phyloP scores from a whole-genome alignment of 495 filamentous ascomycete species.

The Talaromyces liani region DNA sequence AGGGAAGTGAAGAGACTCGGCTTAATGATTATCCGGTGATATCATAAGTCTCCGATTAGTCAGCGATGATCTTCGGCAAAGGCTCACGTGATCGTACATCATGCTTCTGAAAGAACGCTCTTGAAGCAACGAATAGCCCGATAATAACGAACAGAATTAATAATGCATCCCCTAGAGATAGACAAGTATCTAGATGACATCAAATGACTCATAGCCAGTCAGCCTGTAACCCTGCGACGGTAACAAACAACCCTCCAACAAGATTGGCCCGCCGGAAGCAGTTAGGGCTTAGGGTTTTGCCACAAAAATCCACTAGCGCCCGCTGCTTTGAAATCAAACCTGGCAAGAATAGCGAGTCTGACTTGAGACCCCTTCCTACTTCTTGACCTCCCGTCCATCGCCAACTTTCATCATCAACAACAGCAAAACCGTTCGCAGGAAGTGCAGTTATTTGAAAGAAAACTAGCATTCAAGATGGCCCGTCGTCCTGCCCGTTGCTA shows the following conservation, averaged over 20 bases:
- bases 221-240: neutral
- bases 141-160: neutral
- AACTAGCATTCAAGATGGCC: constrained; percentile 79
- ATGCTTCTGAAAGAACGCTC: neutral
- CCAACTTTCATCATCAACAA: constrained; percentile 3
- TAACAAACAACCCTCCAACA: neutral
- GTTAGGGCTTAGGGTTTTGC: constrained; percentile 43
- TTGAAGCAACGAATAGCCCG: neutral
- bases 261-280: neutral
- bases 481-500: constrained; percentile 98
- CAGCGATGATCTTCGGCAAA: neutral
- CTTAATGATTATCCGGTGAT: neutral
- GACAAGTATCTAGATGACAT: neutral
- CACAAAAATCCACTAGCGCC: constrained; percentile 28
- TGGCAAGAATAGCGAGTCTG: constrained; percentile 27
- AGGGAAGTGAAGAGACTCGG: neutral
- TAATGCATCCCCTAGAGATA: neutral
- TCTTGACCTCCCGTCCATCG: constrained; percentile 30
- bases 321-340: constrained; percentile 43
- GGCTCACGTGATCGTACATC: neutral
- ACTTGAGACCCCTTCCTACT: constrained; percentile 25
- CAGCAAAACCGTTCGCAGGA: constrained; percentile 51
- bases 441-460: constrained; percentile 43
- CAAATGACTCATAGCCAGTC: neutral
- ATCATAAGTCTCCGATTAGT: neutral